These are phyloP conservation scores for Scheffersomyces coipomensis DNA, from an alignment of 805 yeast genomes.

Conservation along the genomic window DNA sequence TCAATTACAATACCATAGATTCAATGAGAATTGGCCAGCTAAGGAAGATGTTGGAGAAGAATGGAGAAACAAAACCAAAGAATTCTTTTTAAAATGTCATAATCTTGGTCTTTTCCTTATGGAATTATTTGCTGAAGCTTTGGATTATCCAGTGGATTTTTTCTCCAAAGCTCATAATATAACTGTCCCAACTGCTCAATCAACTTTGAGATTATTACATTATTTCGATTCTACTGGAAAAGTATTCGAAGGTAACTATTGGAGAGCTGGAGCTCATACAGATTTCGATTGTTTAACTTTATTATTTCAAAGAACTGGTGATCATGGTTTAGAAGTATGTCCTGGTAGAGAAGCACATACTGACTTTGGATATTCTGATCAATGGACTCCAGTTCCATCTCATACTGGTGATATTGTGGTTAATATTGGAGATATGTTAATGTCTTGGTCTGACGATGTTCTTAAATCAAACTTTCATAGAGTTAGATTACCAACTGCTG, in stretches of 20 bases:
- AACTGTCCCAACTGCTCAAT: conserved; percentile 23
- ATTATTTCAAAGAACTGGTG: conserved; percentile 32
- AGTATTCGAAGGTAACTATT: conserved; percentile 15
- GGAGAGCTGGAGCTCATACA: conserved; percentile 40
- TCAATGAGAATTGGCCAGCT: no score
- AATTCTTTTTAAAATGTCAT: no score
- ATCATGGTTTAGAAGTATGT: conserved; percentile 33
- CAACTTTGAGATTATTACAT: conserved; percentile 31
- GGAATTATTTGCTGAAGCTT: conserved; percentile 29
- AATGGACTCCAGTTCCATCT: conserved; percentile 33
- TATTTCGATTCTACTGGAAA: conserved; percentile 25
- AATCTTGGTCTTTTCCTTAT: no score
- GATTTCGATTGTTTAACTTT: conserved; percentile 34
- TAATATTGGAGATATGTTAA: conserved; percentile 37
- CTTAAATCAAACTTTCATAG: no score
- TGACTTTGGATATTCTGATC: conserved; percentile 29
- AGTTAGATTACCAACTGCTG: no score
- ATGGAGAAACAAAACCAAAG: no score
- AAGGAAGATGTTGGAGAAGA: no score
- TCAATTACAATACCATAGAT: no score
- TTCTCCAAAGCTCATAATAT: conserved; percentile 26
- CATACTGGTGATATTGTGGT: conserved; percentile 31
- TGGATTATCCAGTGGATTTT: conserved; percentile 23
- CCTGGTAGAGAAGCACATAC: conserved; percentile 35
- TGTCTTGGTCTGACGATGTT: conserved; percentile 38